Base-by-base conservation (phyloP, 176 grass and related monocot genomes). In the Ensete glaucum region DNA sequence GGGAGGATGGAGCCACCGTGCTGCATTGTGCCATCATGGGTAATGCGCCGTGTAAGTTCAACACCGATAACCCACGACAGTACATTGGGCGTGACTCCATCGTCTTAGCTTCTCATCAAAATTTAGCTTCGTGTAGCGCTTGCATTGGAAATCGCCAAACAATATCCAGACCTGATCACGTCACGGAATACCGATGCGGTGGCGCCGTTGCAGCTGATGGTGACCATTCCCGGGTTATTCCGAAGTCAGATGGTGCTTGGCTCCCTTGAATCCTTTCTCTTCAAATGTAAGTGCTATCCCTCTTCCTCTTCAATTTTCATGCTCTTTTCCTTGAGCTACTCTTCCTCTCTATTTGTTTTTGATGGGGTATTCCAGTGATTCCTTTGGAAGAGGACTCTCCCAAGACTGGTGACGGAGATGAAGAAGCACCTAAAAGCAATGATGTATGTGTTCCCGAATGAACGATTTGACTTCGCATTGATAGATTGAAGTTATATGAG, bases 1-100 rank as follows among this genome's bases (percentile, higher is more conserved):
- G 49, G 75, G n/a, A 56, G 23, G 81, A 73, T 3, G 81, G 81
- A 16, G 29, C 81, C 74, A 78, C 14, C 23, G 23, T 78, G 65
- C 52, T 83, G 75, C 81, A 83, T 16, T 83, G 75, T 62, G 81
- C 81, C 54, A 24, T 83, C 81, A 66, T 78, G 75, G 81, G 67
- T 13, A 83, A 73, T 73, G 74, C 75, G 21, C 81, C 75, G 15
- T 67, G 75, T 83, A 43, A 43, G 34, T 43, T 43, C 34, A 43
- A 43, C 34, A 43, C 34, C 34, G 6, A 43, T 43, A 43, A 43
- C 34, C 34, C 34, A 43, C 22, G 22, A 23, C 34, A 43, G 34
- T 5, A 43, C 5, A 43, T 3, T 43, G 0, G 3, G 34, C 34
- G 34, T 43, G 34, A 43, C 34, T 43, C 34, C 3, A 6, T 43